Base-by-base conservation (phyloP, 2,329 filamentous ascomycete genomes). In the Apiospora malaysiana region DNA sequence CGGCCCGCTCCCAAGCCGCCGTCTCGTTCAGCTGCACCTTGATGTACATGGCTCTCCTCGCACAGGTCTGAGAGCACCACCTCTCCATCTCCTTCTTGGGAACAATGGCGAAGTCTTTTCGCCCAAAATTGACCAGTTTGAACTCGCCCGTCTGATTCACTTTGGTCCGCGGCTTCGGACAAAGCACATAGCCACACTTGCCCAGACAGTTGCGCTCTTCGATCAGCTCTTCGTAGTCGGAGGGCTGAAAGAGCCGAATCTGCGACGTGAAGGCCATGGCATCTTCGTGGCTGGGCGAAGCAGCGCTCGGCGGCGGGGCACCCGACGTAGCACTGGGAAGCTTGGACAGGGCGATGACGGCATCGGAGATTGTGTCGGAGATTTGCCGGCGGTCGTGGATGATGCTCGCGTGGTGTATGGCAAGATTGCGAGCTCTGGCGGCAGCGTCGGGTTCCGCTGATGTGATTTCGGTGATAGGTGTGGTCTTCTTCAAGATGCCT, bases 141-240 rank as follows among this genome's bases (percentile, higher is more conserved):
- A 91, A 95, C 74, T 90, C 89, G 21, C 90, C 91, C 1, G 86
- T 87, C 14, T 85, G 83, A 21, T 85, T 83, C 68, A 88, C 85
- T 43, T 85, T 85, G 43, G 87, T 85, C 49, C 90, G 90, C n/a
- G 89, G 86, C 21, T 86, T 87, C 0, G 89, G 83, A 80, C 96
- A 99, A 40, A 98, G 86, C 0, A 89, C 86, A 79, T 98, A 98
- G 1, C 94, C 96, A 82, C 96, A 99, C 25, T 89, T 86, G 59
- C 88, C 89, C 76, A 93, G 91, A 74, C 94, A 92, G 80, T 97
- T 97, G 77, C 96, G 93, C 84, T 99, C 96, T 74, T 92, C 88
- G 72, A 98, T 91, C 68, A 98, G 85, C 74, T 93, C 92, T 78
- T 97, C 94, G 83, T 97, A 97, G 83, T 99, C 95, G 69, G 88